A percentile compares a stretch with the other conserved stretches of the same genome.
Conservation (phyloP, 768 basidiomycete species). For the Lactarius vividus region DNA sequence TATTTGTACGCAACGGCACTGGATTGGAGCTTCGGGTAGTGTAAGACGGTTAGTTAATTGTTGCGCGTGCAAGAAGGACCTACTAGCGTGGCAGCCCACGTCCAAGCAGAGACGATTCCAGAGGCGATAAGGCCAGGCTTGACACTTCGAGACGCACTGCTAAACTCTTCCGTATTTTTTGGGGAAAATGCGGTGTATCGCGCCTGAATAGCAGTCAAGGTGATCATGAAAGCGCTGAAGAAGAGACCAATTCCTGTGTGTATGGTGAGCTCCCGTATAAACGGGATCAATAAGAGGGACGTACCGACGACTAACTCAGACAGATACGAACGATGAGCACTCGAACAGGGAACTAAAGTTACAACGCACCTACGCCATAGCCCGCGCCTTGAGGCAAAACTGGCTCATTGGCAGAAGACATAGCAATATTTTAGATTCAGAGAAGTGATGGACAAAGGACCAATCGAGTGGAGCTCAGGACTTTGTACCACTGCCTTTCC, state of each 20-base stretch:
- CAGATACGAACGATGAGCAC: constrained; percentile 9
- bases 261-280: background rate
- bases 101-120: constrained; percentile 93
- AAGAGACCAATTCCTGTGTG: constrained; percentile 77
- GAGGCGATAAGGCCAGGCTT: constrained; percentile 92
- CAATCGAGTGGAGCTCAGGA: background rate
- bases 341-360: background rate
- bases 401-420: constrained; percentile 33
- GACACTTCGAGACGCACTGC: constrained; percentile 75
- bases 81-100: constrained; percentile 79
- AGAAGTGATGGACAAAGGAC: background rate
- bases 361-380: constrained; percentile 67
- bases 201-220: constrained; percentile 74
- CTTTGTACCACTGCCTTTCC: background rate
- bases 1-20: constrained; percentile 84
- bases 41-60: constrained; percentile 14
- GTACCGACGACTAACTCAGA: constrained; percentile 49
- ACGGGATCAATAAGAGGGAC: constrained; percentile 15
- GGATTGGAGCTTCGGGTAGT: constrained; percentile 57
- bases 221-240: constrained; percentile 79
- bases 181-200: constrained; percentile 83
- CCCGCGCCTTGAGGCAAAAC: constrained; percentile 79
- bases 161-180: constrained; percentile 79
- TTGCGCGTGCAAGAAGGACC: background rate
- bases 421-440: background rate